Conservation (phyloP, 2,329 filamentous ascomycete genomes). For the Gaeumannomyces tritici region DNA sequence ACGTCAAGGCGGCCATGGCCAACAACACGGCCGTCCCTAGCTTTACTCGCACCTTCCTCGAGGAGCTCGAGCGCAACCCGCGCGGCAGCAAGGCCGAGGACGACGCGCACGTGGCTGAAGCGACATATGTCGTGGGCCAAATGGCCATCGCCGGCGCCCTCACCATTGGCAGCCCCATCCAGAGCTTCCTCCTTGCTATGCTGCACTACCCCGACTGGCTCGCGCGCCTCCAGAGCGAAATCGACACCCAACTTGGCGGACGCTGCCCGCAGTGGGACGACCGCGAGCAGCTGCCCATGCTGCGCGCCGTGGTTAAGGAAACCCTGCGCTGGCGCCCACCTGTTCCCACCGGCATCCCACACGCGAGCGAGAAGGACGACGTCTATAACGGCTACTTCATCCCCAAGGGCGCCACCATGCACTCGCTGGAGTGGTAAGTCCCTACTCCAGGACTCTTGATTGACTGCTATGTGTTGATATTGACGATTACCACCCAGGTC, state of each 20-base stretch:
- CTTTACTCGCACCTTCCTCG: constrained; percentile 31
- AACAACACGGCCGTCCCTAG: constrained; percentile 25
- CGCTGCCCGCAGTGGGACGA: constrained; percentile 37
- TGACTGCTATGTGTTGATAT: not conserved
- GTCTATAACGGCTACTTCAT: constrained; percentile 43
- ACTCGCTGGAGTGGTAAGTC: constrained; percentile 41
- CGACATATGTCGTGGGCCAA: constrained; percentile 33
- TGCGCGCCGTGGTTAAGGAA: constrained; percentile 41
- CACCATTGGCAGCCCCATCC: constrained; percentile 33
- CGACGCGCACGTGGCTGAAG: constrained; percentile 9
- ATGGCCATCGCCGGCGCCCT: constrained; percentile 37
- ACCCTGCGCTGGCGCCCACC: constrained; percentile 43
- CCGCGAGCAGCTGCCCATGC: constrained; percentile 31
- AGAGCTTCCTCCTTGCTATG: constrained; percentile 28
- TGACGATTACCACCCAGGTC: constrained; percentile 18
- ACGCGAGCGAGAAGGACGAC: constrained; percentile 39
- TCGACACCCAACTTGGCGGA: constrained; percentile 31
- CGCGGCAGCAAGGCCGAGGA: constrained; percentile 19
- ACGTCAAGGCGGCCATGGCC: constrained; percentile 22
- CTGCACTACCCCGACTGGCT: constrained; percentile 21
- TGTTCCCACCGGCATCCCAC: constrained; percentile 45
- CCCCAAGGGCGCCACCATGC: constrained; percentile 38
- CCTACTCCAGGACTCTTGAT: not conserved
- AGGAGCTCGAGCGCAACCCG: constrained; percentile 14
- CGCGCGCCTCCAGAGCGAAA: constrained; percentile 30